These are phyloP conservation scores for Pelargonium citronellum DNA, from an alignment of 441 rosid genomes.

Conservation along the genomic window DNA sequence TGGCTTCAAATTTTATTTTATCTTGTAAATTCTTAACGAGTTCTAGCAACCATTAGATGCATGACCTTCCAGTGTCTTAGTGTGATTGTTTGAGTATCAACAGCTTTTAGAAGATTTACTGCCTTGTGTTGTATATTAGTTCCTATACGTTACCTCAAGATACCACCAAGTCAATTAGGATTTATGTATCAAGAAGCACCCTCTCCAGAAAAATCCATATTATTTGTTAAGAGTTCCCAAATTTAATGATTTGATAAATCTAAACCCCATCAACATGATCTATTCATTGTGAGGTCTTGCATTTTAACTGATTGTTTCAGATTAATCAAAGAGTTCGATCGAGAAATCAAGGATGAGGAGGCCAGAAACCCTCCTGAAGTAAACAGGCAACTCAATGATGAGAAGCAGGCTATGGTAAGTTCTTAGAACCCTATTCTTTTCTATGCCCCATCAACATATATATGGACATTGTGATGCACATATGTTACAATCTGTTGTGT, in stretches of 20 bases:
- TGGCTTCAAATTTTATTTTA: background rate
- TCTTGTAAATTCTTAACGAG: background rate
- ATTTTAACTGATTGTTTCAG: constrained; percentile 32
- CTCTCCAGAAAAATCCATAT: background rate
- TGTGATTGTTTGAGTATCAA: background rate
- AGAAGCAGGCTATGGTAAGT: constrained; percentile 89
- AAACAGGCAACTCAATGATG: constrained; percentile 75
- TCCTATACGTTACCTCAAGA: background rate
- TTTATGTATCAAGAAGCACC: background rate
- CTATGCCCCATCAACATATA: background rate
- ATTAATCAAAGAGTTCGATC: constrained; percentile 85
- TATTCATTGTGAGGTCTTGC: background rate
- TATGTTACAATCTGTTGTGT: background rate
- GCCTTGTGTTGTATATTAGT: background rate
- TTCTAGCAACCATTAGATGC: background rate
- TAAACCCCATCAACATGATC: no score
- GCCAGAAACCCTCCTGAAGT: constrained; percentile 61
- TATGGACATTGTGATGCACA: background rate
- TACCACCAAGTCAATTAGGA: background rate
- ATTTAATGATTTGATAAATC: no score
- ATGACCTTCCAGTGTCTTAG: background rate
- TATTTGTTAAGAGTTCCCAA: no score
- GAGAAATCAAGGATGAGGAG: constrained; percentile 78
- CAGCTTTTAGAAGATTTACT: background rate
- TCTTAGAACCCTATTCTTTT: constrained; percentile 11